These are phyloP conservation scores for Yamadazyma sp. DNA, from an alignment of 1,139 yeast species.

Conservation along the genomic window DNA sequence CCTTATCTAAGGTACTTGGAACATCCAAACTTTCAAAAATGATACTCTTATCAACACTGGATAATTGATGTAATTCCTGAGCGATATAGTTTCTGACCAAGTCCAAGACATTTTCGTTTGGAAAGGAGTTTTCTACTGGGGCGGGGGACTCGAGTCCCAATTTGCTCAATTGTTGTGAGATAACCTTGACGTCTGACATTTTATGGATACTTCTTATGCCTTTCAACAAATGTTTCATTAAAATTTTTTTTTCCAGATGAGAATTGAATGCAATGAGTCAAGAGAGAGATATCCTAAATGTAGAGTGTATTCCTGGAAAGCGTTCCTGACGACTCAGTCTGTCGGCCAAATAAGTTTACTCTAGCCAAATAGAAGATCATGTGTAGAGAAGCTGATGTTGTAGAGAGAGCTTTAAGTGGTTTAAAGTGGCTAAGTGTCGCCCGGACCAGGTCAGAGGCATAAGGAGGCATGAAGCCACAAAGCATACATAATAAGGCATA, in stretches of 20 bases:
- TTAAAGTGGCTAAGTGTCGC: too few species aligned
- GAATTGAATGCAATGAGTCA: constrained; percentile 1
- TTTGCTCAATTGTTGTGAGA: constrained; percentile 34
- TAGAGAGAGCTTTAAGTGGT: too few species aligned
- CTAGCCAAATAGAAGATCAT: too few species aligned
- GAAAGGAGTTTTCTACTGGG: constrained; percentile 46
- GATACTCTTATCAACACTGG: constrained; percentile 66
- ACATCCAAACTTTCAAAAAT: constrained; percentile 88
- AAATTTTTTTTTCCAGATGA: constrained; percentile 1
- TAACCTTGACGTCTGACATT: constrained; percentile 26
- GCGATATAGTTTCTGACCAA: constrained; percentile 87
- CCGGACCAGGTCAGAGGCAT: too few species aligned
- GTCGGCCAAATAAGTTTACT: too few species aligned
- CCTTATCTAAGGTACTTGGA: constrained; percentile 83
- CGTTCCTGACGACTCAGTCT: too few species aligned
- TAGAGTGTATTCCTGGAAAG: too few species aligned
- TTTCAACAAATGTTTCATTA: constrained; percentile 16
- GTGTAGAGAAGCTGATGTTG: too few species aligned
- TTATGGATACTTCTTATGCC: constrained; percentile 12
- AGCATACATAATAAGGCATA: too few species aligned
- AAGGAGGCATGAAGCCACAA: too few species aligned
- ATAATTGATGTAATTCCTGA: constrained; percentile 67
- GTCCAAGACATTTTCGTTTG: constrained; percentile 76
- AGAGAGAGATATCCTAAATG: background rate
- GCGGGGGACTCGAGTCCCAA: constrained; percentile 38